Percentiles rank a stretch among this genome's conserved stretches.
Evolutionary conservation across 2,329 filamentous ascomycete genomes (phyloP).

Genomic region (Fusarium heterosporum): DNA sequence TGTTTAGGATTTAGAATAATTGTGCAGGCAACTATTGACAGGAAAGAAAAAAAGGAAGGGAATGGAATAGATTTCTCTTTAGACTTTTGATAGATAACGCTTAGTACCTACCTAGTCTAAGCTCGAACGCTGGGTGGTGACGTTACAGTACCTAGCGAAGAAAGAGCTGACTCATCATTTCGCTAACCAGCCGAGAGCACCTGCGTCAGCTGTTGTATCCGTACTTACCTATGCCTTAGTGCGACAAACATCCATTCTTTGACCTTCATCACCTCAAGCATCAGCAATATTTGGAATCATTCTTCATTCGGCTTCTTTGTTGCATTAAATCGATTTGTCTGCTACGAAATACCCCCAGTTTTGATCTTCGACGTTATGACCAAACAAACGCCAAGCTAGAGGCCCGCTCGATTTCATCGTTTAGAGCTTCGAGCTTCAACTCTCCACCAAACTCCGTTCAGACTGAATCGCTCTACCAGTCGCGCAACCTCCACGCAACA

Average conservation of each 20-base stretch:
- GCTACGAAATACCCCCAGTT: neutral
- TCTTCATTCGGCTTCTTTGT: neutral
- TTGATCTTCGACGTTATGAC: conserved; percentile 29
- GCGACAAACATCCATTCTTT: neutral
- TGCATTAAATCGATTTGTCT: neutral
- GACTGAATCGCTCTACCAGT: neutral
- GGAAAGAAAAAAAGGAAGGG: neutral
- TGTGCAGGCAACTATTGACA: no score
- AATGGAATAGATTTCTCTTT: neutral
- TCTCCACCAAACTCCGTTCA: conserved; percentile 1
- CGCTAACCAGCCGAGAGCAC: neutral
- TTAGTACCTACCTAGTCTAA: neutral
- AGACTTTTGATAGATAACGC: neutral
- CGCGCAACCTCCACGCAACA: neutral
- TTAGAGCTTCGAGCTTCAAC: conserved; percentile 25
- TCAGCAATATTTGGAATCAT: conserved; percentile 20
- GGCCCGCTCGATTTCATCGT: conserved; percentile 39
- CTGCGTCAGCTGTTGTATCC: conserved; percentile 41
- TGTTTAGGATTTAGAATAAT: no score
- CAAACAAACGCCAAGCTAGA: conserved; percentile 31
- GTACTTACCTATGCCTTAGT: conserved; percentile 8
- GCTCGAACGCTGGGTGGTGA: neutral
- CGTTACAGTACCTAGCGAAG: neutral
- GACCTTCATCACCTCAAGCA: conserved; percentile 27
- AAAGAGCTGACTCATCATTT: conserved; percentile 21